Percentiles rank a stretch among this genome's conserved stretches.
These are phyloP conservation scores for Martensiomyces pterosporus DNA, from an alignment of 192 early-diverging fungal genomes.

Conservation along the genomic window DNA sequence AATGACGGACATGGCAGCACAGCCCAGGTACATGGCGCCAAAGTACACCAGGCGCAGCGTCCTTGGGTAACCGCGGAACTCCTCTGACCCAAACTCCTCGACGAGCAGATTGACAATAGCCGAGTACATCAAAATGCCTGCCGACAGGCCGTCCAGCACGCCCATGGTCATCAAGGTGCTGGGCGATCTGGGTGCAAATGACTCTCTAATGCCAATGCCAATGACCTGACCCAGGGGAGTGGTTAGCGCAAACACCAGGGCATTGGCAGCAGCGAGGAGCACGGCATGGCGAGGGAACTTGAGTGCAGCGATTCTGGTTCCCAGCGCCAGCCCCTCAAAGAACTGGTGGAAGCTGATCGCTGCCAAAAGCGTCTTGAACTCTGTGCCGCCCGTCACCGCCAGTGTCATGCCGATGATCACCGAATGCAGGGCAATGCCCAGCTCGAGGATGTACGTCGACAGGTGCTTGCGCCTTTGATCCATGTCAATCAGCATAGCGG, in stretches of 20 bases:
- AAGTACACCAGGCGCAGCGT: conserved; percentile 51
- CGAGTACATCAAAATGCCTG: conserved; percentile 80
- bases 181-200: conserved; percentile 55
- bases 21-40: conserved; percentile 63
- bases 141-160: conserved; percentile 72
- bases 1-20: conserved; percentile 72
- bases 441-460: conserved; percentile 67
- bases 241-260: conserved; percentile 62
- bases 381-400: conserved; percentile 51
- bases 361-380: conserved; percentile 57
- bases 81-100: conserved; percentile 57
- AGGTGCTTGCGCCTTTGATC: conserved; percentile 34
- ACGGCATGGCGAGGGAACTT: conserved; percentile 21
- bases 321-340: conserved; percentile 75
- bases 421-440: conserved; percentile 77
- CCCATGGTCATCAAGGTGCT: conserved; percentile 64
- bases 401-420: conserved; percentile 72
- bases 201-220: conserved; percentile 65
- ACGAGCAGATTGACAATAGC: conserved; percentile 71
- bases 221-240: conserved; percentile 80
- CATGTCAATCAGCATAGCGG: conserved; percentile 5
- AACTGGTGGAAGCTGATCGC: conserved; percentile 75
- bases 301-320: conserved; percentile 64
- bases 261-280: conserved; percentile 52
- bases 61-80: conserved; percentile 43